phyloP scores from a whole-genome alignment of 345 rosid species.

The Aethionema arabicum region DNA sequence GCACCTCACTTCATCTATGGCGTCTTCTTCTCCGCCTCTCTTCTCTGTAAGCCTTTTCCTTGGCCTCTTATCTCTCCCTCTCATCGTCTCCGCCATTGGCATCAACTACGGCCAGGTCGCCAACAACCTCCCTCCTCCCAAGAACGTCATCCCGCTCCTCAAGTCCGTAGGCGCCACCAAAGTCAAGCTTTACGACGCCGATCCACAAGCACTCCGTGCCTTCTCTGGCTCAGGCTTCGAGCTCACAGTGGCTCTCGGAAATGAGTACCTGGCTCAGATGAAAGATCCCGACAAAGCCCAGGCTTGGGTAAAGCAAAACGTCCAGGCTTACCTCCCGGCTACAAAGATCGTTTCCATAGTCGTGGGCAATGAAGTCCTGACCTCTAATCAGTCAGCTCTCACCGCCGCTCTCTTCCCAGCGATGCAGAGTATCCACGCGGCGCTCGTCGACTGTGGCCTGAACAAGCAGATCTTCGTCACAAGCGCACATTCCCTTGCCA shows the following conservation, averaged over 20 bases:
- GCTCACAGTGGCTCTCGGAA: slow-evolving; percentile 73
- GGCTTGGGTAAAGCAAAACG: slow-evolving; percentile 71
- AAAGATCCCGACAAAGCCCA: slow-evolving; percentile 58
- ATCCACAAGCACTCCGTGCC: slow-evolving; percentile 74
- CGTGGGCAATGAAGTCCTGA: slow-evolving; percentile 84
- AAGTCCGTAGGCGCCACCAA: slow-evolving; percentile 86
- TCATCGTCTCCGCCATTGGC: slow-evolving; percentile 57
- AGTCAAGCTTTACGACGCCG: slow-evolving; percentile 91
- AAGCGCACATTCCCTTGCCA: slow-evolving; percentile 72
- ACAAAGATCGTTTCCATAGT: slow-evolving; percentile 86
- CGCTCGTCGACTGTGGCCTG: slow-evolving; percentile 59
- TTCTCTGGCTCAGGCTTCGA: slow-evolving; percentile 80
- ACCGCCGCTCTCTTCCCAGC: slow-evolving; percentile 67
- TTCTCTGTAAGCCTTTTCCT: slow-evolving; percentile 20
- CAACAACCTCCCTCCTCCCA: slow-evolving; percentile 81
- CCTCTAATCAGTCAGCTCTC: slow-evolving; percentile 68
- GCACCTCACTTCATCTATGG: slow-evolving; percentile 26
- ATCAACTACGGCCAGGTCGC: slow-evolving; percentile 95
- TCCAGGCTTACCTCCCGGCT: slow-evolving; percentile 69
- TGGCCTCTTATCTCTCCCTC: slow-evolving; percentile 35
- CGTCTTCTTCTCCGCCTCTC: slow-evolving; percentile 21
- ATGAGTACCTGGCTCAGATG: slow-evolving; percentile 62
- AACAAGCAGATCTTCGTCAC: slow-evolving; percentile 81
- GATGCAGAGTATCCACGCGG: slow-evolving; percentile 70
- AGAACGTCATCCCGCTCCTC: slow-evolving; percentile 71